phyloP scores from a whole-genome alignment of 1,139 yeast species.

The Pichia terricola region DNA sequence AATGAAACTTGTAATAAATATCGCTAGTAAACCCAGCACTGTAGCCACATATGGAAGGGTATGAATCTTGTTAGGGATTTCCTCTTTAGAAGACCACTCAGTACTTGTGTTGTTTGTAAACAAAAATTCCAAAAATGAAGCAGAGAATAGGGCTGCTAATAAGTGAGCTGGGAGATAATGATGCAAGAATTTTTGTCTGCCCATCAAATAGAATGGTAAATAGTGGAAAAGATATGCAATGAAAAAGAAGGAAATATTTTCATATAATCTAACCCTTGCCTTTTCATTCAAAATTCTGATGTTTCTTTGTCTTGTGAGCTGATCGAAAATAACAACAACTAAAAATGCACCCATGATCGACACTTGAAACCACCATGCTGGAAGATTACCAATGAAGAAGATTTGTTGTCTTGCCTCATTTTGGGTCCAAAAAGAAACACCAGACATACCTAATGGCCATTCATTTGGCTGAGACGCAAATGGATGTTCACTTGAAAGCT shows the following conservation, averaged over 20 bases:
- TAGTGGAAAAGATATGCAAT: conserved; percentile 85
- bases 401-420: conserved; percentile 53
- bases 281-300: conserved; percentile 44
- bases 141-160: conserved; percentile 76
- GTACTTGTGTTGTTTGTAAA: conserved; percentile 47
- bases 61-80: conserved; percentile 17
- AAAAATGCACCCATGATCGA: conserved; percentile 55
- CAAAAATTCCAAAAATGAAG: conserved; percentile 71
- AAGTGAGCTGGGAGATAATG: conserved; percentile 96
- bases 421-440: conserved; percentile 95
- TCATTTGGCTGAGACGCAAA: conserved; percentile 87
- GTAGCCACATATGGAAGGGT: conserved; percentile 26
- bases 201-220: conserved; percentile 86
- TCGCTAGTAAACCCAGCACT: conserved; percentile 33
- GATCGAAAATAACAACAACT: conserved; percentile 63
- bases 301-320: conserved; percentile 67
- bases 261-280: conserved; percentile 68
- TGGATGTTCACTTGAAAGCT: conserved; percentile 82
- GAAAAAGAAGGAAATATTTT: conserved; percentile 76
- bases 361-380: conserved; percentile 89
- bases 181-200: conserved; percentile 87
- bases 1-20: conserved; percentile 54
- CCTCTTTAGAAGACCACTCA: conserved; percentile 20
- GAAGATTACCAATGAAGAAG: conserved; percentile 79
- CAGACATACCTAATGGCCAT: conserved; percentile 90